Conservation (phyloP, 179 eudicot genomes). For the Gypsophila paniculata region DNA sequence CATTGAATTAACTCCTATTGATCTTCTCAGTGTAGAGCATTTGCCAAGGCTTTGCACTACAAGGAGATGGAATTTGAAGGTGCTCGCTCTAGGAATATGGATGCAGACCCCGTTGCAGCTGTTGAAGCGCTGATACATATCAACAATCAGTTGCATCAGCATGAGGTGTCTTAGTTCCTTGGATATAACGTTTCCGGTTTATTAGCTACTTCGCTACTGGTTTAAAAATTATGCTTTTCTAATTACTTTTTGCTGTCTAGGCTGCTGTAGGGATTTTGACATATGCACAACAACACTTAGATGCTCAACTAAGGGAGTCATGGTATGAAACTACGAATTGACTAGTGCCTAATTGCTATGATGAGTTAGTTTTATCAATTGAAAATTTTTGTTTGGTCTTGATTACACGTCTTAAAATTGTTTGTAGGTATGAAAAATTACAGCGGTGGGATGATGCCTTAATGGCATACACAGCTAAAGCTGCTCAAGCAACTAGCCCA, state of each 20-base stretch:
- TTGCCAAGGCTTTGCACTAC: slow-evolving; percentile 97
- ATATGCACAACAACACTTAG: slow-evolving; percentile 85
- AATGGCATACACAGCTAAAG: slow-evolving; percentile 79
- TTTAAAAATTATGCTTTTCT: slow-evolving; percentile 15
- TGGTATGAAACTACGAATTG: slow-evolving; percentile 62
- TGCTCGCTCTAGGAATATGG: slow-evolving; percentile 85
- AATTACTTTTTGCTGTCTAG: slow-evolving; percentile 36
- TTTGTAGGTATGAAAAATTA: slow-evolving; percentile 83
- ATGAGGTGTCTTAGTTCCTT: slow-evolving; percentile 56
- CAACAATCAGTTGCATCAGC: slow-evolving; percentile 95
- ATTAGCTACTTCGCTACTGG: background rate
- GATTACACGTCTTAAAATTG: slow-evolving; percentile 8
- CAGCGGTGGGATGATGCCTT: slow-evolving; percentile 99
- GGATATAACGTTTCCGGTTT: background rate
- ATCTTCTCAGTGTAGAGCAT: slow-evolving; percentile 87
- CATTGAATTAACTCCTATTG: slow-evolving; percentile 20
- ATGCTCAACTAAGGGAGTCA: slow-evolving; percentile 91
- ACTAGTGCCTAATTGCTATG: background rate
- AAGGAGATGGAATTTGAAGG: slow-evolving; percentile 99
- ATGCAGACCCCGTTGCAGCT: slow-evolving; percentile 86
- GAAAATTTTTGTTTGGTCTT: background rate
- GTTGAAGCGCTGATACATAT: slow-evolving; percentile 97
- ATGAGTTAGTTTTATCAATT: slow-evolving; percentile 9
- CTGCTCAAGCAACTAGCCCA: slow-evolving; percentile 59
- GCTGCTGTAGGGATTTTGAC: slow-evolving; percentile 98